Base-by-base conservation (phyloP, 1,139 yeast species). In the Nakaseomyces sp. region DNA sequence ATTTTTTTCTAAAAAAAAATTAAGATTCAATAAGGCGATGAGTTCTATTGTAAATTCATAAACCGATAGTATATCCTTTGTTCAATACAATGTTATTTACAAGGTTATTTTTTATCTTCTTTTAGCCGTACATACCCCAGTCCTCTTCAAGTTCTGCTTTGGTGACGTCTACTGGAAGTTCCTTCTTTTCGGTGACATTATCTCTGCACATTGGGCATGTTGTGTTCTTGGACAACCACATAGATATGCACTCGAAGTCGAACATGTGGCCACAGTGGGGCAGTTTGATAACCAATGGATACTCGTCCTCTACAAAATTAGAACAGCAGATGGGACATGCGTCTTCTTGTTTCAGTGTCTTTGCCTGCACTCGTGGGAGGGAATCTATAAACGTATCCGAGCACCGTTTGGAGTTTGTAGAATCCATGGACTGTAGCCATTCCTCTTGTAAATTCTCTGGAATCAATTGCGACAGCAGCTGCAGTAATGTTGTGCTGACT, bases 151-250 rank as follows among this genome's bases (percentile, higher is more conserved):
- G 78, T 38, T 76, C 83, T 40, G 80, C 91, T 35, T 79, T 81
- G 40, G 78, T 80, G 44, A 77, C 81, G 47, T 79, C 86, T 37
- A 75, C 73, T 1, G 56, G 61, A 3, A 35, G 5, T 9, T 37
- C 67, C 52, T 71, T 73, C 50, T 77, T 69, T 43, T 69, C 70
- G 40, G 74, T 62, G 20, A 89, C 76, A 55, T 87, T 81, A 49
- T 75, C 78, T 51, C 97, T 70, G 60, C 97, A 89, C 58, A 89
- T 65, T 0, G 97, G 97, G 59, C 97, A 89, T 0, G 95, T 87
- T 1, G 81, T 71, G 56, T 85, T 82, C 47, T 79, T 69, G 51
- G 77, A 77, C 43, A 89, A 68, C 97, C 97, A 89, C 0, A 95
- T 93, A 0, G 83, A 83, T 35, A 89, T 79, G 61, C 97, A 89